Evolutionary conservation across 805 yeast species (phyloP).

Genomic region (Wickerhamiella siamensis): DNA sequence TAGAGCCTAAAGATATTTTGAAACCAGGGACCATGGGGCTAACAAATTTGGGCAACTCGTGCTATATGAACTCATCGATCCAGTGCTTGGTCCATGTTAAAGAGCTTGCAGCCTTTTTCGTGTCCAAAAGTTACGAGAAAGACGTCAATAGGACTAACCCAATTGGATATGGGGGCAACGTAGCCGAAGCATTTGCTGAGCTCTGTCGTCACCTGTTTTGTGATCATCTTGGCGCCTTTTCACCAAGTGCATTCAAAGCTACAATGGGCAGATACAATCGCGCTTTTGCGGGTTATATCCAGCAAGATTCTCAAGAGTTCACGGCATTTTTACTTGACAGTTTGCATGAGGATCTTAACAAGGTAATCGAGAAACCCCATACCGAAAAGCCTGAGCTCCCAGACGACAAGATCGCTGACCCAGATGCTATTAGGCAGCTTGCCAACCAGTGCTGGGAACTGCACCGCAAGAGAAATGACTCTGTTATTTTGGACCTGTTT

Average conservation of each 20-base stretch:
- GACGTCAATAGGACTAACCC: conserved; percentile 73
- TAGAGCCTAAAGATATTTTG: conserved; percentile 45
- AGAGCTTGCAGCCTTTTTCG: conserved; percentile 63
- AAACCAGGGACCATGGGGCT: conserved; percentile 89
- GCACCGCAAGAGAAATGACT: conserved; percentile 69
- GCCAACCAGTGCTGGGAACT: conserved; percentile 71
- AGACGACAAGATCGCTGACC: conserved; percentile 40
- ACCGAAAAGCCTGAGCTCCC: conserved; percentile 72
- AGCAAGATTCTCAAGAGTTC: conserved; percentile 91
- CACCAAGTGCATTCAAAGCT: conserved; percentile 67
- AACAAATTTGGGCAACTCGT: conserved; percentile 73
- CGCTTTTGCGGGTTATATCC: conserved; percentile 66
- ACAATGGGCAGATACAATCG: conserved; percentile 68
- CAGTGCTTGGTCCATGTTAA: conserved; percentile 81
- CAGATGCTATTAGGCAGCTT: conserved; percentile 38
- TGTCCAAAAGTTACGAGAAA: conserved; percentile 36
- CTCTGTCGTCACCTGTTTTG: conserved; percentile 47
- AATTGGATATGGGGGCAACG: conserved; percentile 68
- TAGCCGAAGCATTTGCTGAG: conserved; percentile 62
- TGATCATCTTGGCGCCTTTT: conserved; percentile 22
- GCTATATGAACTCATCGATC: conserved; percentile 86
- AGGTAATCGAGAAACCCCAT: conserved; percentile 70
- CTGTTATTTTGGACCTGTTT: conserved; percentile 71
- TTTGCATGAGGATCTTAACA: conserved; percentile 80
- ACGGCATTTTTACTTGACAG: conserved; percentile 78